Evolutionary conservation across 2,329 filamentous ascomycete species (phyloP).

Genomic region (Neofusicoccum ribis): DNA sequence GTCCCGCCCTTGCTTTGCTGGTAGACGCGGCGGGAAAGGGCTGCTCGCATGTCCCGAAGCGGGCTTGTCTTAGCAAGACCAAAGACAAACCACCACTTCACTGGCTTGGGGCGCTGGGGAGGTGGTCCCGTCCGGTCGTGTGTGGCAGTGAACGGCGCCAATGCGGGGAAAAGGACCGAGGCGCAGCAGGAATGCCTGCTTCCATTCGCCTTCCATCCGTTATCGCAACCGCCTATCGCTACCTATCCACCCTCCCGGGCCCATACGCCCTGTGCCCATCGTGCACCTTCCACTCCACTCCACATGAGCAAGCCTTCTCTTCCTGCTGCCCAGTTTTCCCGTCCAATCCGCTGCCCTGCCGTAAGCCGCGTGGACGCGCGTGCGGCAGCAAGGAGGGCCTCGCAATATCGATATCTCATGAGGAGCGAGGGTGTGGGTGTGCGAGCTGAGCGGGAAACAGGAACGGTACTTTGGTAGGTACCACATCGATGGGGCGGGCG

Average conservation of each 20-base stretch:
- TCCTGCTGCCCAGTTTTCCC: not conserved
- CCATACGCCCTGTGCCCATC: no score
- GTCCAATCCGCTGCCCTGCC: not conserved
- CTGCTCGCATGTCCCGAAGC: not conserved
- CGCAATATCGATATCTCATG: not conserved
- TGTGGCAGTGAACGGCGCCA: not conserved
- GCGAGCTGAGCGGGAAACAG: not conserved
- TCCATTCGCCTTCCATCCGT: not conserved
- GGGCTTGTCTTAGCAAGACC: not conserved
- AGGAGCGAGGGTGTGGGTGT: not conserved
- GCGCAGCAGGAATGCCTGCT: not conserved
- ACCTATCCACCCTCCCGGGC: not conserved
- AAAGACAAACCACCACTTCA: not conserved
- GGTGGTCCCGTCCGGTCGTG: not conserved
- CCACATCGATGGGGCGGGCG: not conserved
- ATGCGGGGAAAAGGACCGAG: constrained; percentile 14
- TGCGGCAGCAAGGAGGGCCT: not conserved
- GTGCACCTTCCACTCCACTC: no score
- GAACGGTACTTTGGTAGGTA: not conserved
- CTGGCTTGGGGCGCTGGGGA: not conserved
- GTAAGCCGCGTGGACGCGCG: not conserved
- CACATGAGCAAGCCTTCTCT: not conserved
- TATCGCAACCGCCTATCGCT: not conserved
- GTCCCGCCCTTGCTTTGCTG: not conserved
- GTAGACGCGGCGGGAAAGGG: not conserved